phyloP scores from a whole-genome alignment of 257 asterid species.

The Coffea eugenioides region DNA sequence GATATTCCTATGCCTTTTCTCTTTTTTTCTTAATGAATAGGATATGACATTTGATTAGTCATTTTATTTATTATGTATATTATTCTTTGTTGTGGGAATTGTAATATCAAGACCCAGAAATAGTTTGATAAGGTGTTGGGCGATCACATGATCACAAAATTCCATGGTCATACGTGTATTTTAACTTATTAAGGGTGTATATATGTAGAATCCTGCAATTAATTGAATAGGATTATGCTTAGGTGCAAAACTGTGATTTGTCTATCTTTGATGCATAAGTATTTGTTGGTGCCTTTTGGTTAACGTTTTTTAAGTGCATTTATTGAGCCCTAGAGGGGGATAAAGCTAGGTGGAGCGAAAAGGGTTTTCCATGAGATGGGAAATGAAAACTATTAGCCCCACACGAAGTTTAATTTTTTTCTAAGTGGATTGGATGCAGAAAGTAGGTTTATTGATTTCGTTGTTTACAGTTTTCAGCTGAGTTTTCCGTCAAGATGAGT shows the following conservation, averaged over 20 bases:
- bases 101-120: neutral
- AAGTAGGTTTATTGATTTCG: neutral
- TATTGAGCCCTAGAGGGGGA: neutral
- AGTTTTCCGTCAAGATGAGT: neutral
- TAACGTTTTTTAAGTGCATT: neutral
- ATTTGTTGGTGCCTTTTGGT: neutral
- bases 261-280: neutral
- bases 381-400: too few relatives aligned
- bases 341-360: too few relatives aligned
- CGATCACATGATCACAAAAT: neutral
- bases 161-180: neutral
- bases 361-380: too few relatives aligned
- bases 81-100: neutral
- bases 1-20: too few relatives aligned
- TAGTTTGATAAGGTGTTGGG: neutral
- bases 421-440: neutral
- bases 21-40: neutral
- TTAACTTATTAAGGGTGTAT: neutral
- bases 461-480: neutral
- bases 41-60: too few relatives aligned
- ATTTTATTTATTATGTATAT: neutral
- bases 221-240: neutral
- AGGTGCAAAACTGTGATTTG: neutral
- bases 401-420: neutral
- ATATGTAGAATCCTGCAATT: neutral